These are phyloP conservation scores for Phytophthora hibernalis DNA, from an alignment of 352 stramenopile species.

Conservation along the genomic window DNA sequence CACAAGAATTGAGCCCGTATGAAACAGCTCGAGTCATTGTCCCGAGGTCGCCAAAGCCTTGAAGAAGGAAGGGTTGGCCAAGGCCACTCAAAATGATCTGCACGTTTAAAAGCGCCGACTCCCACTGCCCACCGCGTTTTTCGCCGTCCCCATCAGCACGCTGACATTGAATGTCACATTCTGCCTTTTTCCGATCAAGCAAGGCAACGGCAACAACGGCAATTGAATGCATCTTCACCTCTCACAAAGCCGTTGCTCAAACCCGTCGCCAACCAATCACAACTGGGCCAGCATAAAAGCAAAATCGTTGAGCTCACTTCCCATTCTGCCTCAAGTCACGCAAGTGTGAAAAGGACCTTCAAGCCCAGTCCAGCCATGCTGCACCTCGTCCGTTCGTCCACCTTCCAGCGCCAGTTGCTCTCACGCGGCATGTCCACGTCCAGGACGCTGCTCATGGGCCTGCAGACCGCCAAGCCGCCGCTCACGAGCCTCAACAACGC, in stretches of 20 bases:
- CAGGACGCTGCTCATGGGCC: constrained; percentile 11
- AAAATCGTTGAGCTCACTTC: constrained; percentile 26
- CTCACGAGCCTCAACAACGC: constrained; percentile 42
- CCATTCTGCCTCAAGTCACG: constrained; percentile 2
- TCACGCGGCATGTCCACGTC: constrained; percentile 19
- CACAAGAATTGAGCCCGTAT: no score
- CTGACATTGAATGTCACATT: background rate
- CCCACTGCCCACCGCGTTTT: no score
- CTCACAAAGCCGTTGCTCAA: background rate
- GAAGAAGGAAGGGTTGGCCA: no score
- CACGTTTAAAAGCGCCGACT: no score
- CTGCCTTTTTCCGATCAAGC: background rate
- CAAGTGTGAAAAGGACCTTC: background rate
- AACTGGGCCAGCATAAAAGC: constrained; percentile 4
- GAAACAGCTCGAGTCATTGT: no score
- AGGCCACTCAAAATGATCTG: no score
- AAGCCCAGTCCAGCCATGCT: constrained; percentile 24
- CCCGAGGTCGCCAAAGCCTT: no score
- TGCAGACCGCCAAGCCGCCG: constrained; percentile 16
- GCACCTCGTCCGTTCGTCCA: constrained; percentile 19
- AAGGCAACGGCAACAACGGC: background rate
- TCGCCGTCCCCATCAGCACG: no score
- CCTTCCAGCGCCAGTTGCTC: constrained; percentile 18
- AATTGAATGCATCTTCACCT: background rate
- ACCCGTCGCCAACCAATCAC: background rate